Percentiles rank a stretch among this genome's conserved stretches.
These are phyloP conservation scores for Citrus mangshanensis DNA, from an alignment of 345 rosid genomes.

Conservation along the genomic window DNA sequence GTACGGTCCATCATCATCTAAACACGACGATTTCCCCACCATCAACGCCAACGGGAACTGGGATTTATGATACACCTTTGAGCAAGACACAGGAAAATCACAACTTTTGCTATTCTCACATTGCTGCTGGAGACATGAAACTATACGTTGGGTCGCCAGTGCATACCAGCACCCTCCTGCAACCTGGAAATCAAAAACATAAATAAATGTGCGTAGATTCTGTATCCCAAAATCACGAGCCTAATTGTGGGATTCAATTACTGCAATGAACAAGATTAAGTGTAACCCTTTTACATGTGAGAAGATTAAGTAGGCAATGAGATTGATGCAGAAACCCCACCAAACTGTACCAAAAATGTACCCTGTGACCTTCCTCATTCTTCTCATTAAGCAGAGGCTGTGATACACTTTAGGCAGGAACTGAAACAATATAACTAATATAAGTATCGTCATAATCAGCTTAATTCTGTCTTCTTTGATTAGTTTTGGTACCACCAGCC, in stretches of 20 bases:
- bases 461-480: conserved; percentile 57
- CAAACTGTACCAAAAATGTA: conserved; percentile 91
- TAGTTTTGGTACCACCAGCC: conserved; percentile 66
- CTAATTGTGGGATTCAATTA: too few relatives aligned
- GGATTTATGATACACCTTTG: conserved; percentile 11
- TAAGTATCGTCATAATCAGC: conserved; percentile 64
- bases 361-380: conserved; percentile 87
- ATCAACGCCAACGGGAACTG: too few relatives aligned
- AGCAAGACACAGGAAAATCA: conserved; percentile 38
- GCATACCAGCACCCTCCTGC: conserved; percentile 73
- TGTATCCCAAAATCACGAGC: too few relatives aligned
- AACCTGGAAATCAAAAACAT: conserved; percentile 26
- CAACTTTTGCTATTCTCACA: conserved; percentile 30
- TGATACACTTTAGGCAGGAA: conserved; percentile 88
- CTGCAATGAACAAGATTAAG: too few relatives aligned
- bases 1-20: conserved; percentile 44
- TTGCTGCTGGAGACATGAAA: conserved; percentile 41
- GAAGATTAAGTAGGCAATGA: conserved; percentile 92
- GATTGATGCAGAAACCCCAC: conserved; percentile 95
- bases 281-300: conserved; percentile 41
- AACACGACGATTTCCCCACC: conserved; percentile 32
- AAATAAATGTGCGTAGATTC: too few relatives aligned
- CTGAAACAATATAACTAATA: conserved; percentile 50
- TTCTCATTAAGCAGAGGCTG: conserved; percentile 63
- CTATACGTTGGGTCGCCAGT: conserved; percentile 45